These are phyloP conservation scores for Mucor indicus DNA, from an alignment of 371 early-diverging fungal genomes.

Conservation along the genomic window DNA sequence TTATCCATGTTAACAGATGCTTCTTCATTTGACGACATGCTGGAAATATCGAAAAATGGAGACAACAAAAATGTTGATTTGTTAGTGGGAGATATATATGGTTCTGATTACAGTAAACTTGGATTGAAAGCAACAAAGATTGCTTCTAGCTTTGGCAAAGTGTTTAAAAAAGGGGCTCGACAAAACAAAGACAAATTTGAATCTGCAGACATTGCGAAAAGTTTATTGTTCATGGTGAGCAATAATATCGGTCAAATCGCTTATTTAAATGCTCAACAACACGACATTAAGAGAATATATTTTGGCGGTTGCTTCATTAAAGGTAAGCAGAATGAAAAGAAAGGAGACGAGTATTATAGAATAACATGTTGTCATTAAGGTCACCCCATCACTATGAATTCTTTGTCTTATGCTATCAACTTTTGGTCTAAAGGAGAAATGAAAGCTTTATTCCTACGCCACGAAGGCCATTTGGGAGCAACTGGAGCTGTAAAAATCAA, in stretches of 20 bases:
- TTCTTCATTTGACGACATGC: slow-evolving; percentile 91
- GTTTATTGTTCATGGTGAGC: slow-evolving; percentile 89
- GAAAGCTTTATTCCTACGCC: slow-evolving; percentile 91
- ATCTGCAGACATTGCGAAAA: slow-evolving; percentile 82
- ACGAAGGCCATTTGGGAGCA: slow-evolving; percentile 96
- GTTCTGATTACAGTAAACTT: slow-evolving; percentile 78
- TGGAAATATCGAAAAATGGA: slow-evolving; percentile 86
- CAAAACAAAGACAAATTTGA: slow-evolving; percentile 58
- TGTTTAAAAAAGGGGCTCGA: slow-evolving; percentile 75
- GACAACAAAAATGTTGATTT: slow-evolving; percentile 92
- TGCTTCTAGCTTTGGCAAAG: slow-evolving; percentile 94
- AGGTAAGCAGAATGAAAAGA: slow-evolving; percentile 50
- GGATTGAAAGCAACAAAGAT: slow-evolving; percentile 89
- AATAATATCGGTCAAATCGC: slow-evolving; percentile 99
- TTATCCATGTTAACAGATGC: slow-evolving; percentile 81
- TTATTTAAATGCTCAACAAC: slow-evolving; percentile 90
- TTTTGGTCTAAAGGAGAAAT: slow-evolving; percentile 97
- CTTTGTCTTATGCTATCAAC: slow-evolving; percentile 91
- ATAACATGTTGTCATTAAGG: slow-evolving; percentile 37
- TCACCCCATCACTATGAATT: slow-evolving; percentile 95
- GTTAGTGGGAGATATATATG: slow-evolving; percentile 97
- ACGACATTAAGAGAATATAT: slow-evolving; percentile 88
- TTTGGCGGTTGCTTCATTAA: slow-evolving; percentile 97
- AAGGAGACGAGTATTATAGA: neutral
- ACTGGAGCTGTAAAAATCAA: slow-evolving; percentile 75